Percentiles rank a stretch among this genome's conserved stretches.
These are phyloP conservation scores for button mushroom (Agaricus bisporus) DNA, from an alignment of 768 basidiomycete species.

Conservation along the genomic window DNA sequence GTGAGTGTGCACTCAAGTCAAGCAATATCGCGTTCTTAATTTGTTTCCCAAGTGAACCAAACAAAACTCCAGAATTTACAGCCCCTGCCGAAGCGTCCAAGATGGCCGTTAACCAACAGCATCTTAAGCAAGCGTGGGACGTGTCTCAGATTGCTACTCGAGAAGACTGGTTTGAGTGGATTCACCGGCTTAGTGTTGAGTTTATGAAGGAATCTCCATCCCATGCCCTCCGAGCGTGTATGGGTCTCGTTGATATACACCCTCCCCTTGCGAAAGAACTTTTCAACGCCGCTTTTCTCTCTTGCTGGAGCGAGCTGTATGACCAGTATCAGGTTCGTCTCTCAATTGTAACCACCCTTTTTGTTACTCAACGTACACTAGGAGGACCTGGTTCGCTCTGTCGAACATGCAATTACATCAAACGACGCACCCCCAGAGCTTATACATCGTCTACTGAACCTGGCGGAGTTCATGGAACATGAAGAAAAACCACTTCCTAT, in stretches of 20 bases:
- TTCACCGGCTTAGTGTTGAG: conserved; percentile 87
- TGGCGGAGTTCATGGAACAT: conserved; percentile 99
- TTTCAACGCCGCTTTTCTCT: conserved; percentile 97
- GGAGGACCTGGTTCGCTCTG: conserved; percentile 92
- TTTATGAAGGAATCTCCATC: conserved; percentile 99
- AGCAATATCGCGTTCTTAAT: not conserved
- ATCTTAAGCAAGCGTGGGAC: conserved; percentile 97
- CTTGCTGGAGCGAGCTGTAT: conserved; percentile 94
- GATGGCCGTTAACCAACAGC: conserved; percentile 93
- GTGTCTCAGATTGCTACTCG: conserved; percentile 65
- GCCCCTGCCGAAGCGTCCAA: conserved; percentile 82
- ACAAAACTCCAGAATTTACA: conserved; percentile 66
- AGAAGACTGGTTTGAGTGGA: conserved; percentile 96
- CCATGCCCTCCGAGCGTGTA: conserved; percentile 95
- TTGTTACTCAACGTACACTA: conserved; percentile 22
- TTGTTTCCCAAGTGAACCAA: conserved; percentile 47
- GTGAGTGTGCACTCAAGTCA: conserved; percentile 31
- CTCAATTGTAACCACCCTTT: not conserved
- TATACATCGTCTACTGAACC: conserved; percentile 84
- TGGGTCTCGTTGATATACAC: conserved; percentile 89
- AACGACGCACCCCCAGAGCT: conserved; percentile 77
- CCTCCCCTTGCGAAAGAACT: conserved; percentile 88
- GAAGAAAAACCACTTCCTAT: conserved; percentile 95
- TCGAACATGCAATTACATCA: conserved; percentile 81
- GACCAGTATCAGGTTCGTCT: conserved; percentile 86